These are phyloP conservation scores for Penicillium sp. DNA, from an alignment of 2,329 filamentous ascomycete species.

Conservation along the genomic window DNA sequence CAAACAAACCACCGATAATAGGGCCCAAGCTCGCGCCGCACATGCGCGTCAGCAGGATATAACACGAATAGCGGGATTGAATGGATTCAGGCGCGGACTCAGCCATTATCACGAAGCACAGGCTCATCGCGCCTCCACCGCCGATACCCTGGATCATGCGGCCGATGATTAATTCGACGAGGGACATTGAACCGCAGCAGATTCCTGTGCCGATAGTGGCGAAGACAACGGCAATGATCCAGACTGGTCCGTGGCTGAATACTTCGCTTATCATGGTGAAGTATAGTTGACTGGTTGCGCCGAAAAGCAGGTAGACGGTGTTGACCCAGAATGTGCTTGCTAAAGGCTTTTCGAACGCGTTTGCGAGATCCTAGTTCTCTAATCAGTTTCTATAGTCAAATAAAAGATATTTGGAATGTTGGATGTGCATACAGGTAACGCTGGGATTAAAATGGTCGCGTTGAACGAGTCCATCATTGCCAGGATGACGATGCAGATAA, in stretches of 20 bases:
- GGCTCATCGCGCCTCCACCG: slow-evolving; percentile 45
- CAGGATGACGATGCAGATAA: slow-evolving; percentile 45
- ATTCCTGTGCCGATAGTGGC: slow-evolving; percentile 50
- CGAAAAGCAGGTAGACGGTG: slow-evolving; percentile 48
- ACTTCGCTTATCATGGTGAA: slow-evolving; percentile 34
- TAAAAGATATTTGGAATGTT: not conserved
- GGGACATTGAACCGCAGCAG: slow-evolving; percentile 40
- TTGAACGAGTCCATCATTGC: slow-evolving; percentile 53
- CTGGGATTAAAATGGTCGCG: slow-evolving; percentile 49
- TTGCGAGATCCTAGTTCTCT: slow-evolving; percentile 33
- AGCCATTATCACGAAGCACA: slow-evolving; percentile 45
- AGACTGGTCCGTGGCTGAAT: slow-evolving; percentile 49
- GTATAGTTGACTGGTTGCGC: slow-evolving; percentile 29
- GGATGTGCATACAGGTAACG: slow-evolving; percentile 41
- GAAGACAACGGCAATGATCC: slow-evolving; percentile 45
- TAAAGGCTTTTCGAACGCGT: slow-evolving; percentile 34
- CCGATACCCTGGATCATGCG: slow-evolving; percentile 49
- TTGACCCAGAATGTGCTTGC: slow-evolving; percentile 51
- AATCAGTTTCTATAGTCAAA: not conserved
- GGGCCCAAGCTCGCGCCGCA: slow-evolving; percentile 33
- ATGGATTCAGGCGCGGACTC: slow-evolving; percentile 41
- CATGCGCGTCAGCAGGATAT: slow-evolving; percentile 33
- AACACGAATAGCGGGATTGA: slow-evolving; percentile 34
- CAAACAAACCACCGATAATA: slow-evolving; percentile 29
- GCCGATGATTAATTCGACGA: slow-evolving; percentile 44